phyloP scores from a whole-genome alignment of 202 grass and related monocot genomes.

The Carex arenaria region DNA sequence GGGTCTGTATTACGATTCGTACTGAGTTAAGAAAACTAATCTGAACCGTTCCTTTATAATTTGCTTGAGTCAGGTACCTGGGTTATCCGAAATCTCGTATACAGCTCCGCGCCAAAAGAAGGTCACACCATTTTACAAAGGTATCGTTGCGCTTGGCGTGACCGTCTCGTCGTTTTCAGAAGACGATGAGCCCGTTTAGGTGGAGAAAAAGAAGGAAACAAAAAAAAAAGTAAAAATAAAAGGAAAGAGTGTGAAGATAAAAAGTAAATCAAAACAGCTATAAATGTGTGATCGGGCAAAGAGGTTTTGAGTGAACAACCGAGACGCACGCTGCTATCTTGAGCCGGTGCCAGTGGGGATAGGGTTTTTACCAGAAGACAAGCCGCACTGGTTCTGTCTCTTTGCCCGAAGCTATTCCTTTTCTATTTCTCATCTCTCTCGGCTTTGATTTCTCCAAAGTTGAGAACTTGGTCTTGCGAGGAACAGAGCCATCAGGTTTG shows the following conservation, averaged over 20 bases:
- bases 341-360: neutral
- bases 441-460: neutral
- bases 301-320: constrained; percentile 24
- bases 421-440: neutral
- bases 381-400: neutral
- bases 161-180: neutral
- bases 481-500: constrained; percentile 5
- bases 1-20: no score
- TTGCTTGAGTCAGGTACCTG: no score
- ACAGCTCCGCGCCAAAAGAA: constrained; percentile 14
- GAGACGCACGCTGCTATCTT: constrained; percentile 14
- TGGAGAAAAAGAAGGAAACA: neutral
- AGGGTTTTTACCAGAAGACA: neutral
- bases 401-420: neutral
- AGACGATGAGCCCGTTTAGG: neutral
- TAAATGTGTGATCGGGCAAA: neutral
- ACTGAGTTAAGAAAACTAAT: no score
- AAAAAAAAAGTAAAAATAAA: neutral
- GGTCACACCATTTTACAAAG: neutral
- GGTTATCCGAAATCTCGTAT: neutral
- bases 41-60: no score
- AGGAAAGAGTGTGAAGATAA: neutral
- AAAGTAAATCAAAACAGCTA: neutral
- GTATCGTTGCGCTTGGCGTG: neutral
- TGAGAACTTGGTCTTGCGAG: constrained; percentile 5